Conservation (phyloP, 345 rosid species). For the Populus euphratica region DNA sequence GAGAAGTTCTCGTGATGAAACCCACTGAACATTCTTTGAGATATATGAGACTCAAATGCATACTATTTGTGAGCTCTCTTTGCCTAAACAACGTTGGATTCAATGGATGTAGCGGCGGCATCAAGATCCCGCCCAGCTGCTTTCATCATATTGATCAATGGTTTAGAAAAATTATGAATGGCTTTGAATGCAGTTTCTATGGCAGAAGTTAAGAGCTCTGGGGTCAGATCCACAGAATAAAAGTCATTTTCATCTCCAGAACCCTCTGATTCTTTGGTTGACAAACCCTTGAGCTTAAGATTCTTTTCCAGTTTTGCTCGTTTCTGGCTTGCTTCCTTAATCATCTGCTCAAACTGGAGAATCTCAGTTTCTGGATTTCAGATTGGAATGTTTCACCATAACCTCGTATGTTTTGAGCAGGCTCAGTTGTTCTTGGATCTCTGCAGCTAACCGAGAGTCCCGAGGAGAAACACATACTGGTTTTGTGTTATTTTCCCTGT, state of each 20-base stretch:
- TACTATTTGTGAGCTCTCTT: slow-evolving; percentile 82
- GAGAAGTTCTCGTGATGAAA: slow-evolving; percentile 65
- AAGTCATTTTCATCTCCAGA: slow-evolving; percentile 44
- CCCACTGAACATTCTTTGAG: slow-evolving; percentile 75
- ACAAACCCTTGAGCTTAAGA: slow-evolving; percentile 74
- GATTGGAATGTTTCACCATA: slow-evolving; percentile 88
- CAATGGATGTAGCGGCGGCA: slow-evolving; percentile 76
- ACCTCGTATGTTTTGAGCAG: slow-evolving; percentile 82
- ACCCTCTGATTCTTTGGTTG: slow-evolving; percentile 53
- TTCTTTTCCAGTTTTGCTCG: slow-evolving; percentile 68
- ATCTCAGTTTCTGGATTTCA: slow-evolving; percentile 86
- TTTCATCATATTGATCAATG: slow-evolving; percentile 85
- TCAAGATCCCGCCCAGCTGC: slow-evolving; percentile 95
- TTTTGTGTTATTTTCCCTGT: slow-evolving; percentile 71
- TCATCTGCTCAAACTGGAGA: slow-evolving; percentile 61
- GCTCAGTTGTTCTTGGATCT: slow-evolving; percentile 86
- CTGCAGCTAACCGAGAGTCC: slow-evolving; percentile 87
- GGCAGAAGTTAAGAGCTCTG: slow-evolving; percentile 53
- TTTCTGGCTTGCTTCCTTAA: slow-evolving; percentile 77
- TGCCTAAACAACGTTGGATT: slow-evolving; percentile 63
- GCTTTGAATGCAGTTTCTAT: slow-evolving; percentile 71
- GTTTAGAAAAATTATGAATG: slow-evolving; percentile 78
- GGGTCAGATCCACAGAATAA: slow-evolving; percentile 51
- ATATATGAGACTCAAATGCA: slow-evolving; percentile 80
- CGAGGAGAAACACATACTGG: slow-evolving; percentile 66